Evolutionary conservation across 345 rosid species (phyloP).

Genomic region (Clarkia xantiana): DNA sequence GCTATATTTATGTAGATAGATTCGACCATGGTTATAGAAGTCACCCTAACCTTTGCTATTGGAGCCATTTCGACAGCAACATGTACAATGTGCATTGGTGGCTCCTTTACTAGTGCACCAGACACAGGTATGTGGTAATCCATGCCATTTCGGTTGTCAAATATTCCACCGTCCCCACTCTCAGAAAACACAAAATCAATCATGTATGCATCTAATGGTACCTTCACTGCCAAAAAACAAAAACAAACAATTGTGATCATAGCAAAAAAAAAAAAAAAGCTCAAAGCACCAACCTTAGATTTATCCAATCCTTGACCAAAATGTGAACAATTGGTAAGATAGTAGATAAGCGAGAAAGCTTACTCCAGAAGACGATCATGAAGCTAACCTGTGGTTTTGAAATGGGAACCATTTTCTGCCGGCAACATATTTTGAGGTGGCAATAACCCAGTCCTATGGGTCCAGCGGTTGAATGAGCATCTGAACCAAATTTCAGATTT

Average conservation of each 20-base stretch:
- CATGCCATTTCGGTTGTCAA: slow-evolving; percentile 60
- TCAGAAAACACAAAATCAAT: slow-evolving; percentile 98
- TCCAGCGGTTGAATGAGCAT: slow-evolving; percentile 91
- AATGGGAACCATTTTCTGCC: slow-evolving; percentile 34
- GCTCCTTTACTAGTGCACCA: slow-evolving; percentile 66
- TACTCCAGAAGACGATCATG: background rate
- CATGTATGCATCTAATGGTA: slow-evolving; percentile 85
- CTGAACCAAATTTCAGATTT: slow-evolving; percentile 86
- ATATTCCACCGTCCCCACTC: slow-evolving; percentile 67
- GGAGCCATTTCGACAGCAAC: slow-evolving; percentile 98
- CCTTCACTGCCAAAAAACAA: slow-evolving; percentile 47
- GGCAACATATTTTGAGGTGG: slow-evolving; percentile 76
- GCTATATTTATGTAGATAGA: background rate
- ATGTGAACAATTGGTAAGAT: background rate
- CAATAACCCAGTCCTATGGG: slow-evolving; percentile 56
- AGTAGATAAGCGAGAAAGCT: background rate
- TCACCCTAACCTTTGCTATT: slow-evolving; percentile 58
- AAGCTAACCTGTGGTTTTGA: slow-evolving; percentile 48
- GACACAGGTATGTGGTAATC: slow-evolving; percentile 79
- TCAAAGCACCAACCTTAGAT: too few relatives aligned
- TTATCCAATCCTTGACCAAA: background rate
- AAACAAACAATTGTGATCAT: background rate
- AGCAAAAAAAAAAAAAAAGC: slow-evolving; percentile 1
- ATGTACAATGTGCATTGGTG: slow-evolving; percentile 86
- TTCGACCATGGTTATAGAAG: background rate